Base-by-base conservation (phyloP, 2,329 filamentous ascomycete genomes). In the Fusarium burgessii region DNA sequence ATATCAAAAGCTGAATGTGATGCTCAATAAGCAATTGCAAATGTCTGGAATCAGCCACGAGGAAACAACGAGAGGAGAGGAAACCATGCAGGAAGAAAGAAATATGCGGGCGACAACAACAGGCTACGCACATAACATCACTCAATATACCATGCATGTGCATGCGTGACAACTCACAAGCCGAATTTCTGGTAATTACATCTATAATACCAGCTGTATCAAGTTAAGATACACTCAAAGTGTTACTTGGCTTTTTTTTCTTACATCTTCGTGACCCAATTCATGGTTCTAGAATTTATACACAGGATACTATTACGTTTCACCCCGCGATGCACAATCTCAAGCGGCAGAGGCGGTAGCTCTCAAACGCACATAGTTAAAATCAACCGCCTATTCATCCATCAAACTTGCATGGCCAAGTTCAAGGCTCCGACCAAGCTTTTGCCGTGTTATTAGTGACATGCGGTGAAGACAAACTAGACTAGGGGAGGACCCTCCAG, bases 391-490 rank as follows among this genome's bases (percentile, higher is more conserved):
- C 46, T 56, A 66, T 51, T n/a, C n/a, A 38, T 41, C 64, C 38
- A 71, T 56, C 64, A 76, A 76, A 72, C 65, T 57, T 68, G 70
- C 72, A 74, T 62, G 58, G 41, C 45, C 47, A 58, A 65, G 49
- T 62, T 58, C 50, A 49, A 55, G 55, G 52, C 56, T 68, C 51
- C 60, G 55, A 51, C 58, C 41, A 66, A 69, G 59, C 56, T 57
- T 64, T 46, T 47, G 32, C 43, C 58, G 43, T 33, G n/a, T 29
- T 47, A 17, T 63, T 60, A 65, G 70, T 67, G 74, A 76, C 62
- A 76, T 76, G 68, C 74, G 74, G 74, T 76, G 74, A 76, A 57
- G 68, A 68, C 52, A 56, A 25, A 29, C 52, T 55, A 42, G 40
- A 55, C 20, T 52, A 32, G 60, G 65, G 63, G 43, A 59, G 64